Percentiles rank a stretch among this genome's conserved stretches.
phyloP scores from a whole-genome alignment of 495 filamentous ascomycete species.

The Chaetomidium leptoderma region DNA sequence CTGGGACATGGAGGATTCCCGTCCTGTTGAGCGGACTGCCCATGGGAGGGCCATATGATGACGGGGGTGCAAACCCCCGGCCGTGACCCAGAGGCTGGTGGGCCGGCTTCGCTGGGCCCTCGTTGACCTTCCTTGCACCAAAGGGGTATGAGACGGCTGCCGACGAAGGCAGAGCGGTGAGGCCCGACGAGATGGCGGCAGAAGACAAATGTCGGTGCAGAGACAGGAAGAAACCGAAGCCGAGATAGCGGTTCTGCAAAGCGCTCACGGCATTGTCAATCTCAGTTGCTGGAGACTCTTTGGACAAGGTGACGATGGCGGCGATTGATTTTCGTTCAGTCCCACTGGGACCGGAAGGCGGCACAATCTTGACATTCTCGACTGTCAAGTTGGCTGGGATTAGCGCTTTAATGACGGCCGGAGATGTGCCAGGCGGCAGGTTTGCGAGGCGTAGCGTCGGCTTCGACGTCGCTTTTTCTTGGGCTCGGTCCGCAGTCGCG shows the following conservation, averaged over 20 bases:
- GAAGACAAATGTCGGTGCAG: constrained; percentile 83
- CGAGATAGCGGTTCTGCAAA: constrained; percentile 82
- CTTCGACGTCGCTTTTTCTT: constrained; percentile 72
- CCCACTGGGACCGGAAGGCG: constrained; percentile 38
- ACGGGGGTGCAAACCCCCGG: constrained; percentile 76
- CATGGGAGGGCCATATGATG: constrained; percentile 52
- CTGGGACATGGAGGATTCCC: constrained; percentile 62
- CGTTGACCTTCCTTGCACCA: constrained; percentile 68
- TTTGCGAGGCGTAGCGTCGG: constrained; percentile 76
- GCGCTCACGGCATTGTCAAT: constrained; percentile 76
- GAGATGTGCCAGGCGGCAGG: constrained; percentile 61
- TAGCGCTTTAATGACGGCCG: constrained; percentile 67
- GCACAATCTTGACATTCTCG: constrained; percentile 72
- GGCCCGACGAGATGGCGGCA: constrained; percentile 58
- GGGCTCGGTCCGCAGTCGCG: constrained; percentile 41
- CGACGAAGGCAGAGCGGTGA: constrained; percentile 50
- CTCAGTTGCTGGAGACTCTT: constrained; percentile 78
- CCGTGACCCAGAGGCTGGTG: constrained; percentile 59
- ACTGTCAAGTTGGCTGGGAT: constrained; percentile 65
- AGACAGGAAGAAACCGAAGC: constrained; percentile 77
- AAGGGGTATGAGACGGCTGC: constrained; percentile 65
- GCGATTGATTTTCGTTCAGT: constrained; percentile 72
- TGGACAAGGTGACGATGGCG: constrained; percentile 79
- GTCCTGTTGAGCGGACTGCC: constrained; percentile 45
- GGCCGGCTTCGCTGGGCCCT: constrained; percentile 44